Percentiles rank a stretch among this genome's conserved stretches.
Conservation (phyloP, 2,329 filamentous ascomycete species). For the Penicillium sp. region DNA sequence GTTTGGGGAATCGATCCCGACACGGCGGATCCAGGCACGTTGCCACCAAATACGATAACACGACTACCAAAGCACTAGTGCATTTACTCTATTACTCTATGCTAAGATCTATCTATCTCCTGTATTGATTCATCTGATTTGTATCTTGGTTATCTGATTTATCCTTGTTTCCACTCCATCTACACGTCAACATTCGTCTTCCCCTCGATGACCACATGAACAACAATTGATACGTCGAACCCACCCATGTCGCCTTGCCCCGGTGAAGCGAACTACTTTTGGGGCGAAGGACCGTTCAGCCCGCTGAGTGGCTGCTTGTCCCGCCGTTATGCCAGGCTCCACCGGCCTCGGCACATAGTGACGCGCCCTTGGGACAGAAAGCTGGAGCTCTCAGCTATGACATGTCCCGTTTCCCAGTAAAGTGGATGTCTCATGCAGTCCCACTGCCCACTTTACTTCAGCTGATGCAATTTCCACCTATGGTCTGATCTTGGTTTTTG, state of each 20-base stretch:
- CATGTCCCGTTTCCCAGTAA: constrained; percentile 1
- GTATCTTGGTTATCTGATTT: neutral
- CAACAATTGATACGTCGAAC: constrained; percentile 18
- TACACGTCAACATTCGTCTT: neutral
- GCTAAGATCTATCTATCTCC: neutral
- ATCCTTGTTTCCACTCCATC: too few relatives aligned
- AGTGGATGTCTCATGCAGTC: constrained; percentile 9
- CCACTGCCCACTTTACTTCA: neutral
- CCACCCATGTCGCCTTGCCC: constrained; percentile 8
- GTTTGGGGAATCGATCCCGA: constrained; percentile 11
- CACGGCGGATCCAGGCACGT: constrained; percentile 16
- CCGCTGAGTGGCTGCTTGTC: constrained; percentile 12
- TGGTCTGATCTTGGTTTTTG: neutral
- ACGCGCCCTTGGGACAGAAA: constrained; percentile 16
- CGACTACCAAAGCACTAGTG: neutral
- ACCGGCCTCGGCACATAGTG: constrained; percentile 13
- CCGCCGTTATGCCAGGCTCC: constrained; percentile 19
- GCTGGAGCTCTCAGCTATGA: constrained; percentile 18
- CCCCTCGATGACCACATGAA: neutral
- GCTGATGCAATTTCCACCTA: neutral
- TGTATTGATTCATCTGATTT: neutral
- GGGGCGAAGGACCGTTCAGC: neutral
- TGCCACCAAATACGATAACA: neutral
- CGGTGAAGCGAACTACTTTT: constrained; percentile 13
- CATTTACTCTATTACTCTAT: neutral